phyloP scores from a whole-genome alignment of 2,329 filamentous ascomycete genomes.

The Pseudogymnoascus sp. region DNA sequence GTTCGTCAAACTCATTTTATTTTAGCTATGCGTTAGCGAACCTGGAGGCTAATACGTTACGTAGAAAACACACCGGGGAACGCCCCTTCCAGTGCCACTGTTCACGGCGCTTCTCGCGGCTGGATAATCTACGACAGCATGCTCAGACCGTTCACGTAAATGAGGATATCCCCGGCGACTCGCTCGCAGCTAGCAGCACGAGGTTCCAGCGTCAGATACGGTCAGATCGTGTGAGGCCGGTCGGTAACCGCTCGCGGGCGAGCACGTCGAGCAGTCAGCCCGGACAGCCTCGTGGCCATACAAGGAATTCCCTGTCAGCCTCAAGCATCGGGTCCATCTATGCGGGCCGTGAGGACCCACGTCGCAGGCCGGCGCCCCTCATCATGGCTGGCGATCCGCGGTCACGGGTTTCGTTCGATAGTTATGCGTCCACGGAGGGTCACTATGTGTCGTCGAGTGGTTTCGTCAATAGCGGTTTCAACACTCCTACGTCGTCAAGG shows the following conservation, averaged over 20 bases:
- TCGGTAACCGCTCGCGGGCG: conserved; percentile 64
- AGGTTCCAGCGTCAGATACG: conserved; percentile 88
- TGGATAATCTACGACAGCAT: conserved; percentile 94
- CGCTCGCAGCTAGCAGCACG: conserved; percentile 83
- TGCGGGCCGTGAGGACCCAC: conserved; percentile 54
- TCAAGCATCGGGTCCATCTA: conserved; percentile 76
- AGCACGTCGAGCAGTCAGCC: conserved; percentile 68
- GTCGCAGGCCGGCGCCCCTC: conserved; percentile 70
- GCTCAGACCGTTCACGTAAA: conserved; percentile 97
- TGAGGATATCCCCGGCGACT: conserved; percentile 91
- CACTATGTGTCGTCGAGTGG: conserved; percentile 61
- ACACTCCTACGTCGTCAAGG: conserved; percentile 75
- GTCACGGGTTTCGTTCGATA: conserved; percentile 58
- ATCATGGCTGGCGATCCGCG: conserved; percentile 72
- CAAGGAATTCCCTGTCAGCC: conserved; percentile 71
- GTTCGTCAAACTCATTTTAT: conserved; percentile 38
- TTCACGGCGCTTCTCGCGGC: conserved; percentile 79
- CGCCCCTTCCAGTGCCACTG: conserved; percentile 96
- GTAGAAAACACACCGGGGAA: conserved; percentile 92
- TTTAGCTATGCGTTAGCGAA: conserved; percentile 21
- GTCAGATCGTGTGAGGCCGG: conserved; percentile 72
- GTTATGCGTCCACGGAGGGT: conserved; percentile 53
- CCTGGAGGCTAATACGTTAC: conserved; percentile 20
- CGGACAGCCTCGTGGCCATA: conserved; percentile 68
- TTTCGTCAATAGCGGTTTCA: conserved; percentile 44